These are phyloP conservation scores for Lagenaria siceraria DNA, from an alignment of 306 rosid genomes.

Conservation along the genomic window DNA sequence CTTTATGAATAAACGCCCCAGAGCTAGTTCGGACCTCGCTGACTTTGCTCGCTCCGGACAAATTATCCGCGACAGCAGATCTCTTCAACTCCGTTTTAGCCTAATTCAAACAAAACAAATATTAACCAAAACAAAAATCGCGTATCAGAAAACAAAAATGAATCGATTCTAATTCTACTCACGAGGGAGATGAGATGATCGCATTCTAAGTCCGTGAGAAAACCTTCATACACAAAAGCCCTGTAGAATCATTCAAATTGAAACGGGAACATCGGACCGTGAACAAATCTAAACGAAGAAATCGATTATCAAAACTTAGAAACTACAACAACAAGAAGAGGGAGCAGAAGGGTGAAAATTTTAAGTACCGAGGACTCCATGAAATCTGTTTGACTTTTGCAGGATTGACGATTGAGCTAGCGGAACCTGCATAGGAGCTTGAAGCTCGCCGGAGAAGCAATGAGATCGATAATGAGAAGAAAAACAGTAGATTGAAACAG, in stretches of 20 bases:
- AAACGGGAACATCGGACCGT: background rate
- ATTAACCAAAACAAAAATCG: background rate
- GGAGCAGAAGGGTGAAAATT: background rate
- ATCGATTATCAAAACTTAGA: background rate
- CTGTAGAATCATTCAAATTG: constrained; percentile 31
- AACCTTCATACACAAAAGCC: constrained; percentile 81
- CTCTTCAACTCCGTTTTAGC: constrained; percentile 89
- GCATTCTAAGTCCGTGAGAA: constrained; percentile 83
- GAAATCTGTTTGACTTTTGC: constrained; percentile 88
- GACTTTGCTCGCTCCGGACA: constrained; percentile 56
- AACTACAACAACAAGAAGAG: background rate
- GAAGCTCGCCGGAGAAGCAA: constrained; percentile 20
- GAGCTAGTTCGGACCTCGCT: constrained; percentile 95
- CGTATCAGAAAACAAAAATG: background rate
- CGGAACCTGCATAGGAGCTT: constrained; percentile 63
- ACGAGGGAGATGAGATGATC: constrained; percentile 86
- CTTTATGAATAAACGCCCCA: constrained; percentile 81
- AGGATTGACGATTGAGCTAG: constrained; percentile 74
- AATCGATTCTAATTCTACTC: constrained; percentile 19
- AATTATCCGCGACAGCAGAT: constrained; percentile 83
- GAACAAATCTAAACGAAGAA: background rate
- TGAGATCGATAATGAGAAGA: constrained; percentile 25
- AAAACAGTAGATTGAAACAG: constrained; percentile 11
- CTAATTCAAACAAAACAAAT: constrained; percentile 21
- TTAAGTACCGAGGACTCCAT: constrained; percentile 70